phyloP scores from a whole-genome alignment of 805 yeast genomes.

The Candida nanaspora region DNA sequence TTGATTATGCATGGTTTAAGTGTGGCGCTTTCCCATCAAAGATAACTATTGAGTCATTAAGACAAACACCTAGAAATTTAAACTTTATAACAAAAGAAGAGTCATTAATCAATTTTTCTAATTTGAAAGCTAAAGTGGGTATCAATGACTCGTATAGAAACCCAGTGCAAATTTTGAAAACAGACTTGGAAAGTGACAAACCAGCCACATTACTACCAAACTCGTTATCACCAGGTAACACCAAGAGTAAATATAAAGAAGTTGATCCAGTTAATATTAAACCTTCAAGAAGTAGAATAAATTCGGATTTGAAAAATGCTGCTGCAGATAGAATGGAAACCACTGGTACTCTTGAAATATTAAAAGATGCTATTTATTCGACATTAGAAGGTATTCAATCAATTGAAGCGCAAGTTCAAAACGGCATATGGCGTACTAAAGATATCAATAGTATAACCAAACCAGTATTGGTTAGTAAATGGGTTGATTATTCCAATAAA shows the following conservation, averaged over 20 bases:
- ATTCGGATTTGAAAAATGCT: constrained; percentile 17
- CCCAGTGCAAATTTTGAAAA: constrained; percentile 63
- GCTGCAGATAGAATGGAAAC: constrained; percentile 7
- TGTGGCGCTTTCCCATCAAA: constrained; percentile 70
- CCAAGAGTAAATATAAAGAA: constrained; percentile 80
- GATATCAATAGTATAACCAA: too few relatives aligned
- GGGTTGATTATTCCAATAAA: constrained; percentile 97
- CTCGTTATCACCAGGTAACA: constrained; percentile 88
- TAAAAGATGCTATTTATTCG: constrained; percentile 20
- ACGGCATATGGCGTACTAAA: too few relatives aligned
- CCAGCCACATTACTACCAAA: constrained; percentile 72
- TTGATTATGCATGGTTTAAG: constrained; percentile 80
- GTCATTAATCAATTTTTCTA: constrained; percentile 60
- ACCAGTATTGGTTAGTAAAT: constrained; percentile 77
- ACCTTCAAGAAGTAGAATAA: constrained; percentile 19
- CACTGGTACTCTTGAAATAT: constrained; percentile 1
- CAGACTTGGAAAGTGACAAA: constrained; percentile 63
- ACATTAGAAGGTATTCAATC: constrained; percentile 21
- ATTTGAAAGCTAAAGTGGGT: constrained; percentile 60
- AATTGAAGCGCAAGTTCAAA: constrained; percentile 20
- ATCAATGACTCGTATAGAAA: constrained; percentile 36
- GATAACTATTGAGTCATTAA: constrained; percentile 56
- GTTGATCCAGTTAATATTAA: constrained; percentile 28
- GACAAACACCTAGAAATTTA: constrained; percentile 52
- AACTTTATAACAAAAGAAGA: constrained; percentile 48